Evolutionary conservation across 345 rosid genomes (phyloP).

Genomic region (Cochlearia excelsa): DNA sequence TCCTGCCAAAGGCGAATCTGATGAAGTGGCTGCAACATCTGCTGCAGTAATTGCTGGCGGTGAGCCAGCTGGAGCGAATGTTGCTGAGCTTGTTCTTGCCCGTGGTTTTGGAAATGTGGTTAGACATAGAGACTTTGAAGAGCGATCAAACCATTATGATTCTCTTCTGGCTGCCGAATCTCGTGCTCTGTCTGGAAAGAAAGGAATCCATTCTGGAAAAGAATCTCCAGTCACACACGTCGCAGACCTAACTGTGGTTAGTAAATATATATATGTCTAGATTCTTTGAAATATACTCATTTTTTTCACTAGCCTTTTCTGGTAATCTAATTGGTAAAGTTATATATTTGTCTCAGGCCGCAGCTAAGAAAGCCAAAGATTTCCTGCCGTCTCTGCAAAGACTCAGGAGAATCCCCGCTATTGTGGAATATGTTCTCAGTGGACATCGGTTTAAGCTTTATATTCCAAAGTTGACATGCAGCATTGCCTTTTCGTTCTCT

Average conservation of each 20-base stretch:
- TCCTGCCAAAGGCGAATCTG: slow-evolving; percentile 59
- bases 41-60: slow-evolving; percentile 36
- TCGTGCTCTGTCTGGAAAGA: slow-evolving; percentile 69
- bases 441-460: slow-evolving; percentile 96
- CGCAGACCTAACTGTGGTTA: slow-evolving; percentile 69
- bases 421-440: slow-evolving; percentile 95
- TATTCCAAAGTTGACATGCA: slow-evolving; percentile 89
- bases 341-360: slow-evolving; percentile 46
- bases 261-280: slow-evolving; percentile 17
- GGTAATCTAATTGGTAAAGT: slow-evolving; percentile 11
- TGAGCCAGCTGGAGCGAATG: slow-evolving; percentile 64
- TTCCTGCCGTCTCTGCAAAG: slow-evolving; percentile 80
- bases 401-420: slow-evolving; percentile 68
- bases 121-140: slow-evolving; percentile 91
- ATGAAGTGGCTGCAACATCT: slow-evolving; percentile 47
- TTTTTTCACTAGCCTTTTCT: neutral
- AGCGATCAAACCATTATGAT: slow-evolving; percentile 90
- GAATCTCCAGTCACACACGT: slow-evolving; percentile 79
- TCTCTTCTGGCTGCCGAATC: slow-evolving; percentile 90
- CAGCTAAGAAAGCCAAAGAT: slow-evolving; percentile 85
- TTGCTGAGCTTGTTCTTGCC: slow-evolving; percentile 72
- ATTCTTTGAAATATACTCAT: neutral
- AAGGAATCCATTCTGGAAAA: slow-evolving; percentile 80
- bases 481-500: slow-evolving; percentile 93
- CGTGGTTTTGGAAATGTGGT: slow-evolving; percentile 84